Base-by-base conservation (phyloP, 306 rosid genomes). In the Cucurbita moschata region DNA sequence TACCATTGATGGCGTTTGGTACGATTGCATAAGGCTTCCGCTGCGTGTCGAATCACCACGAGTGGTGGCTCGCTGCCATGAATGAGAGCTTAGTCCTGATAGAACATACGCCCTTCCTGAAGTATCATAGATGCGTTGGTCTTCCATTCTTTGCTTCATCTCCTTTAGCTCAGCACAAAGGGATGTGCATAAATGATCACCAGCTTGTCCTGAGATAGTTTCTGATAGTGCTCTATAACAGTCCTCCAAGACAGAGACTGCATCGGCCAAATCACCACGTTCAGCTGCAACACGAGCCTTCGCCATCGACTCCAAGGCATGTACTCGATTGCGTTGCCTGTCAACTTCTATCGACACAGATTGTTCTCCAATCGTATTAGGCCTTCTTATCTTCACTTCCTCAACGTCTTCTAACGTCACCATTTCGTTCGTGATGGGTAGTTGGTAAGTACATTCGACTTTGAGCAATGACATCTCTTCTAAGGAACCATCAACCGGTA, bases 21-120 rank as follows among this genome's bases (percentile, higher is more conserved):
- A 75, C 4, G 76, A 65, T 57, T 73, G 76, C 39, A 73, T 53
- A 1, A 57, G 66, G 54, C 76, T 56, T 21, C 71, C 71, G 15
- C 44, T 75, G 16, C 47, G 15, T 14, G 77, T 59, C 5, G 71
- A 75, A 35, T 75, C 71, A 11, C 77, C 77, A 12, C 77, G 77
- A 1, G 77, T 47, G 0, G 77, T 75, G n/a, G 77, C 77, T 62
- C 77, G 53, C 71, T 75, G 77, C 77, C 71, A 61, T 44, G 77
- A 75, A 62, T 75, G 77, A 8, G 77, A 75, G 49, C 77, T 75
- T 55, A 75, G 55, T 61, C 77, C 77, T 37, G 77, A 75, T 61
- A 75, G 71, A 47, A 75, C 77, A 49, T 75, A 75, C 9, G 77
- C 77, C 46, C 77, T 46, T 61, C 77, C 77, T 0, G 77, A 75